These are phyloP conservation scores for Claviceps cyperi DNA, from an alignment of 2,329 filamentous ascomycete genomes.

Conservation along the genomic window DNA sequence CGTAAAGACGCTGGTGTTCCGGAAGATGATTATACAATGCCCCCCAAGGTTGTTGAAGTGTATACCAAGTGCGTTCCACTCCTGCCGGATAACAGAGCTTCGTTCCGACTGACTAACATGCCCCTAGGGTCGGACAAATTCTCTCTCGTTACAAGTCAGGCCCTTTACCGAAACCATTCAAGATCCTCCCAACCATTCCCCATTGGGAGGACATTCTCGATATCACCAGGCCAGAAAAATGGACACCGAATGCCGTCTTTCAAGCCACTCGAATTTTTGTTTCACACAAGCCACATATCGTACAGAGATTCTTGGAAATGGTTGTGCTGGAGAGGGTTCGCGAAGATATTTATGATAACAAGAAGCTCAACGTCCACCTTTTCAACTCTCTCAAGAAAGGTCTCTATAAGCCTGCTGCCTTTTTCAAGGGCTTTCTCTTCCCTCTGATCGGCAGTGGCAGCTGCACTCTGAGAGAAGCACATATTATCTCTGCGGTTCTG, in stretches of 20 bases:
- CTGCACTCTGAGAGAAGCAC: slow-evolving; percentile 85
- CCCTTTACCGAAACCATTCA: slow-evolving; percentile 95
- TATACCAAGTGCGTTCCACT: slow-evolving; percentile 57
- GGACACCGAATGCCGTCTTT: slow-evolving; percentile 66
- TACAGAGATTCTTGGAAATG: slow-evolving; percentile 73
- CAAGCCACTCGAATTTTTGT: slow-evolving; percentile 89
- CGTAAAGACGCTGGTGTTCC: slow-evolving; percentile 33
- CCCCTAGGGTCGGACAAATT: slow-evolving; percentile 60
- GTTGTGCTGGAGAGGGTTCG: slow-evolving; percentile 83
- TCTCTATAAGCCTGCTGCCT: slow-evolving; percentile 85
- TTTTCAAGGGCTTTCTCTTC: slow-evolving; percentile 94
- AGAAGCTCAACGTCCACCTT: slow-evolving; percentile 88
- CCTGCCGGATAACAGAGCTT: not conserved
- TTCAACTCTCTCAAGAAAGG: slow-evolving; percentile 87
- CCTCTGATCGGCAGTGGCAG: slow-evolving; percentile 71
- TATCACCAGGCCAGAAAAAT: slow-evolving; percentile 64
- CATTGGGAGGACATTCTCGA: slow-evolving; percentile 80
- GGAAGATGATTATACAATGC: slow-evolving; percentile 75
- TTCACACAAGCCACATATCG: slow-evolving; percentile 63
- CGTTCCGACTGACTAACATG: slow-evolving; percentile 6
- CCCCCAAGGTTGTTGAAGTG: slow-evolving; percentile 83
- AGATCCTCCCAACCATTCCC: slow-evolving; percentile 82
- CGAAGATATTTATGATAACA: slow-evolving; percentile 84
- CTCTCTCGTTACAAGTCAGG: slow-evolving; percentile 89
- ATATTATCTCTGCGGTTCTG: slow-evolving; percentile 79